A percentile compares a stretch with the other conserved stretches of the same genome.
phyloP scores from a whole-genome alignment of 495 filamentous ascomycete species.

The Xylaria flabelliformis region DNA sequence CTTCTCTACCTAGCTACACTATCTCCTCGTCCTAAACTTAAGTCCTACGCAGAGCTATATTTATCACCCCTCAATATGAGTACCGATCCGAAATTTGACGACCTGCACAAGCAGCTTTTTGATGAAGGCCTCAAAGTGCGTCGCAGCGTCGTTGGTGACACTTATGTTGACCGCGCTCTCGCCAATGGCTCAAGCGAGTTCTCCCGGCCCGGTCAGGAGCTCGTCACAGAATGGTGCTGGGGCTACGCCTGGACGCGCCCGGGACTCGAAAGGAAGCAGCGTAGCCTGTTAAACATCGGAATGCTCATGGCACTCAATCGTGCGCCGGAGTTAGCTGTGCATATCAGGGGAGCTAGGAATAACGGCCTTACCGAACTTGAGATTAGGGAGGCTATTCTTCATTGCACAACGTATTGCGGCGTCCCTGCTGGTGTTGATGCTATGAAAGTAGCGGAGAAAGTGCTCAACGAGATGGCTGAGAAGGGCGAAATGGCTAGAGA shows the following conservation, averaged over 20 bases:
- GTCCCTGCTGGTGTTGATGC: conserved; percentile 64
- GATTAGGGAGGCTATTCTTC: conserved; percentile 61
- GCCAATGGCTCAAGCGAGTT: conserved; percentile 55
- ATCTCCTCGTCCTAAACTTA: no score
- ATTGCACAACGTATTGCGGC: conserved; percentile 62
- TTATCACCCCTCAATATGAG: conserved; percentile 31
- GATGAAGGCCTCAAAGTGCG: conserved; percentile 61
- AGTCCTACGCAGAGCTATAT: not conserved
- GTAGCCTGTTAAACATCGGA: conserved; percentile 60
- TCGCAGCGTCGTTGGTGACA: conserved; percentile 57
- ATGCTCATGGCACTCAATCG: conserved; percentile 61
- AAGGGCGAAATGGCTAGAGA: conserved; percentile 41
- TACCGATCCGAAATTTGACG: conserved; percentile 41
- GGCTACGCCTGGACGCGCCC: conserved; percentile 61
- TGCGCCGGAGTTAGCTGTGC: conserved; percentile 57
- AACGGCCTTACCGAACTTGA: conserved; percentile 61
- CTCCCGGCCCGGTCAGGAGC: conserved; percentile 56
- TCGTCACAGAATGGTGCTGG: conserved; percentile 63
- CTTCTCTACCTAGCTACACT: not conserved
- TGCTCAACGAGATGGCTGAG: conserved; percentile 47
- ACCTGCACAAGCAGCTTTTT: conserved; percentile 57
- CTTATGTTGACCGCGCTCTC: conserved; percentile 56
- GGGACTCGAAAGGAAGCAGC: conserved; percentile 60
- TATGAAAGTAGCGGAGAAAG: conserved; percentile 49
- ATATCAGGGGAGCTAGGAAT: conserved; percentile 60